These are phyloP conservation scores for Hymenoscyphus infarciens DNA, from an alignment of 2,329 filamentous ascomycete genomes.

Conservation along the genomic window DNA sequence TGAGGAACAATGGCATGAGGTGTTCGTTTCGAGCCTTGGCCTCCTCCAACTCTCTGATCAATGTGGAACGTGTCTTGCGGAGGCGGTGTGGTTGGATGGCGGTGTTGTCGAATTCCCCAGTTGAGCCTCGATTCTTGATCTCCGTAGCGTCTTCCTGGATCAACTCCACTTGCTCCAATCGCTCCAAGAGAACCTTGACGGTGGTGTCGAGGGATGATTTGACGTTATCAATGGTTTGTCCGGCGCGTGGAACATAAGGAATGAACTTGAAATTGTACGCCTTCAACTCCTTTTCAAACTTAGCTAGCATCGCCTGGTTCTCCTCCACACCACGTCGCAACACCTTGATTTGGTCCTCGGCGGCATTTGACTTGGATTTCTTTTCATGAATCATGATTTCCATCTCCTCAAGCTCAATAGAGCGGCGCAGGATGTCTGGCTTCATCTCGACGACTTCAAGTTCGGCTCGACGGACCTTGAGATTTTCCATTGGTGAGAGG, in stretches of 20 bases:
- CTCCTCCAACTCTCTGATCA: constrained; percentile 1
- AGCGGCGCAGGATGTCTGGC: constrained; percentile 4
- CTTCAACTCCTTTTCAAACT: not conserved
- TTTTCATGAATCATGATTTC: constrained; percentile 6
- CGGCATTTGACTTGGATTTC: not conserved
- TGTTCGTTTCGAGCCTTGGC: constrained; percentile 5
- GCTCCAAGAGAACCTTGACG: constrained; percentile 5
- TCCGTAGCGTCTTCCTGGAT: constrained; percentile 5
- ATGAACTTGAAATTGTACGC: not conserved
- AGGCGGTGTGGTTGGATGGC: not conserved
- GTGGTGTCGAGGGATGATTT: not conserved
- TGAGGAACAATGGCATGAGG: constrained; percentile 11
- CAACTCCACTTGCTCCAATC: constrained; percentile 6
- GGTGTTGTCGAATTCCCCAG: not conserved
- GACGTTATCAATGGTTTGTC: not conserved
- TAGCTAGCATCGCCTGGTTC: not conserved
- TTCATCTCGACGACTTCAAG: constrained; percentile 11
- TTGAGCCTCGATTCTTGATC: not conserved
- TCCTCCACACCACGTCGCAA: not conserved
- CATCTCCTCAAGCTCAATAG: constrained; percentile 3
- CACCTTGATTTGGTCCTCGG: constrained; percentile 5
- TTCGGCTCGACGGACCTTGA: constrained; percentile 11
- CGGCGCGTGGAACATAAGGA: not conserved
- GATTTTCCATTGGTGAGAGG: not conserved
- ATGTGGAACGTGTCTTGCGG: not conserved